Evolutionary conservation across 345 rosid genomes (phyloP).

Genomic region (Microthlaspi erraticum): DNA sequence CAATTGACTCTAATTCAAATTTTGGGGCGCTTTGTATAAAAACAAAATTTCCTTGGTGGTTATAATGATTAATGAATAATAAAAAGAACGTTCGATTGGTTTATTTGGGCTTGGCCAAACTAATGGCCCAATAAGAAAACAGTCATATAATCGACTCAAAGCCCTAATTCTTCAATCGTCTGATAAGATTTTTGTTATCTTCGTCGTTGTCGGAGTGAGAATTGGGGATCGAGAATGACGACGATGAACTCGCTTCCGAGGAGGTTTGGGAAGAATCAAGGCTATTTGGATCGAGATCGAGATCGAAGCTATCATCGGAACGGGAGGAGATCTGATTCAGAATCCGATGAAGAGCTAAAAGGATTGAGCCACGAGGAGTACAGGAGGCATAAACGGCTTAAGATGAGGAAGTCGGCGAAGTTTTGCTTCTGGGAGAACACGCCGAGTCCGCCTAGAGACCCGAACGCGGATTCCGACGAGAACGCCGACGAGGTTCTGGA

Average conservation of each 20-base stretch:
- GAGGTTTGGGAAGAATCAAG: constrained; percentile 56
- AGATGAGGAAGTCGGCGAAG: constrained; percentile 66
- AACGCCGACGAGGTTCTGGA: constrained; percentile 55
- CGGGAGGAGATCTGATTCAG: constrained; percentile 64
- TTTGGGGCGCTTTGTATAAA: constrained; percentile 6
- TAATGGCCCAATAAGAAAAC: constrained; percentile 11
- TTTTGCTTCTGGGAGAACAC: constrained; percentile 74
- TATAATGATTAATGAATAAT: not conserved
- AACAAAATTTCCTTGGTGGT: not conserved
- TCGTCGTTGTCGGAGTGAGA: constrained; percentile 7
- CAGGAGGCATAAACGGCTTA: constrained; percentile 86
- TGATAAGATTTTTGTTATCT: constrained; percentile 11
- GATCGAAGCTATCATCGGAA: constrained; percentile 20
- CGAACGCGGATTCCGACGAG: constrained; percentile 53
- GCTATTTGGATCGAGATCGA: constrained; percentile 55
- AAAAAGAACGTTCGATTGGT: not conserved
- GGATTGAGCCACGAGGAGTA: constrained; percentile 81
- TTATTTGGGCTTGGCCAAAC: too few species aligned
- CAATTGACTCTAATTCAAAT: constrained; percentile 11
- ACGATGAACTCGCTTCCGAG: constrained; percentile 60
- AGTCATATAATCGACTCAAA: not conserved
- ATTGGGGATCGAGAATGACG: constrained; percentile 33
- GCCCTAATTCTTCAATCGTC: constrained; percentile 15
- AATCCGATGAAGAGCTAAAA: constrained; percentile 85
- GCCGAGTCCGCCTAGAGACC: constrained; percentile 81